Base-by-base conservation (phyloP, 2,329 filamentous ascomycete genomes). In the Ophiocordyceps australis region DNA sequence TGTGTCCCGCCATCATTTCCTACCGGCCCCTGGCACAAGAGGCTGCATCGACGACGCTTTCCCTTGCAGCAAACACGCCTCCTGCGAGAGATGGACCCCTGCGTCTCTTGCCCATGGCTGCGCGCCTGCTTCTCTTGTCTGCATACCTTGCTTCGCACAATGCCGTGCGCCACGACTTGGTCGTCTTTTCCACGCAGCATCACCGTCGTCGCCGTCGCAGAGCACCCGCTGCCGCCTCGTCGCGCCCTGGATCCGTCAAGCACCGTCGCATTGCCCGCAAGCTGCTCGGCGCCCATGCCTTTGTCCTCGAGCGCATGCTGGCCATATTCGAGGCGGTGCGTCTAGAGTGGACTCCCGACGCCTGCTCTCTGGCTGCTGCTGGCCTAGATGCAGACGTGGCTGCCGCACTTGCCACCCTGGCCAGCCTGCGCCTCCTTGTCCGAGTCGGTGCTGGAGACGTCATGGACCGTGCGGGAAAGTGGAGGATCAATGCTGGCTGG, bases 141-240 rank as follows among this genome's bases (percentile, higher is more conserved):
- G 74, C 79, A 4, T 89, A 89, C 49, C 66, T 89, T 4, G 76
- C 80, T 26, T 82, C 77, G 2, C 80, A 81, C 58, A 89, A 85
- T 45, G 67, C 75, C 10, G 54, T 75, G 2, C 64, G 70, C n/a
- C 69, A 78, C 41, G 80, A 89, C 45, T 54, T 69, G 5, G 60
- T 69, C 2, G 69, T 81, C 41, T 89, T 89, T 55, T 81, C 77
- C 37, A 81, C 78, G 9, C 63, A 68, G 40, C 63, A 73, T 29
- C 48, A 70, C 46, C 57, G 59, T 38, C 46, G 55, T 24, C 51
- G 57, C 33, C 54, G 61, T 26, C 50, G 60, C 2, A 54, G 62
- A 10, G 61, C 63, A 26, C 51, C 52, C 9, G 49, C 52, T 4
- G 45, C 49, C 3, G 38, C 44, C 3, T 31, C 34, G 9, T 38